phyloP scores from a whole-genome alignment of 176 grass and related monocot species.

The Lolium rigidum region DNA sequence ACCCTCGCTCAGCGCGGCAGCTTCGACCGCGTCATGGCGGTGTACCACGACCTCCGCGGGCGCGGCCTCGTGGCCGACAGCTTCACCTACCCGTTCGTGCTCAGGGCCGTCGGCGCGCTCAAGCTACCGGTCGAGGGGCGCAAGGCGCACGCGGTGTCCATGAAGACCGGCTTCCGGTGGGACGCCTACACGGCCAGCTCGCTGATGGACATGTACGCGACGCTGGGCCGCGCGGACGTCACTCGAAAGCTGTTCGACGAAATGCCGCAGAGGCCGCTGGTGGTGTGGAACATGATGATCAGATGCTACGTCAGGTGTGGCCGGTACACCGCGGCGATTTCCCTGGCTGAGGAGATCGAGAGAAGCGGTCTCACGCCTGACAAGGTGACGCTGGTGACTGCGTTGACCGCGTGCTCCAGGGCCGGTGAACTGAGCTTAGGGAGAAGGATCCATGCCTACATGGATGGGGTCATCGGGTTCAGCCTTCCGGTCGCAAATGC shows the following conservation, averaged over 20 bases:
- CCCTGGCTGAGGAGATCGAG: constrained; percentile 47
- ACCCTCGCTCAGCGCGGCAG: constrained; percentile 45
- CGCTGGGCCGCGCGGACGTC: constrained; percentile 33
- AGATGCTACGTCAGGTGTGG: constrained; percentile 55
- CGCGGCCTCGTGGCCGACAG: constrained; percentile 59
- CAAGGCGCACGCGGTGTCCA: constrained; percentile 47
- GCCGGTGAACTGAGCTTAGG: constrained; percentile 56
- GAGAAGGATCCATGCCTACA: constrained; percentile 60
- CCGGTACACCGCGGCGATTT: constrained; percentile 44
- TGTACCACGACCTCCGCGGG: constrained; percentile 60
- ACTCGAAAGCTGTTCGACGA: constrained; percentile 64
- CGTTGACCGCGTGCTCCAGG: constrained; percentile 53
- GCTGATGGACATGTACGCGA: constrained; percentile 61
- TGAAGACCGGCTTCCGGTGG: constrained; percentile 62
- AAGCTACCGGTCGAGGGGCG: constrained; percentile 48
- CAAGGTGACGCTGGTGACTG: constrained; percentile 44
- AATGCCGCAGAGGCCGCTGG: constrained; percentile 44
- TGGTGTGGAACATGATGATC: constrained; percentile 69
- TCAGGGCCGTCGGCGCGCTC: constrained; percentile 59
- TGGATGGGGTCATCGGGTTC: constrained; percentile 50
- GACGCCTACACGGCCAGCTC: constrained; percentile 60
- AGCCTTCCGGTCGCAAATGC: constrained; percentile 62
- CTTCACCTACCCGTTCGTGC: constrained; percentile 75
- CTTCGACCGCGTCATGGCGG: constrained; percentile 44
- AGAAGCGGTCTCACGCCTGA: constrained; percentile 50